A percentile compares a stretch with the other conserved stretches of the same genome.
Conservation (phyloP, 1,284 basidiomycete species). For the Bjerkandera adusta region DNA sequence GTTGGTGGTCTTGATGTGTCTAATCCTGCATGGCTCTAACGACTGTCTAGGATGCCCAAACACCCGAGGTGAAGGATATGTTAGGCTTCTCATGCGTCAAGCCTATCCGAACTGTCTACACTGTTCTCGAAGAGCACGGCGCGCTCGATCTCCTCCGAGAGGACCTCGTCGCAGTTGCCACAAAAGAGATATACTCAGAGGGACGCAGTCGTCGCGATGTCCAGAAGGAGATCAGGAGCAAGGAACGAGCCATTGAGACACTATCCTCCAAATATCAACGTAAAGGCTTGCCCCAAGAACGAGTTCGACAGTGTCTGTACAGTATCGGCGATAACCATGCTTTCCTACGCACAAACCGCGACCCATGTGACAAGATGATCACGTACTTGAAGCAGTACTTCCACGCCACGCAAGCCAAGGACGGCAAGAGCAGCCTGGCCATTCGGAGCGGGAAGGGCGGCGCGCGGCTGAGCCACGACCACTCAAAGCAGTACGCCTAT, state of each 20-base stretch:
- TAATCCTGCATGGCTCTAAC: slow-evolving; percentile 5
- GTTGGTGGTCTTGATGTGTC: slow-evolving; percentile 34
- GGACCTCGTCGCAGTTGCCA: slow-evolving; percentile 67
- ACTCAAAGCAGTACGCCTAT: slow-evolving; percentile 78
- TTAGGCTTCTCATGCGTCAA: slow-evolving; percentile 72
- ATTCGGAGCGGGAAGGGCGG: slow-evolving; percentile 77
- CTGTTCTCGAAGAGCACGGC: slow-evolving; percentile 58
- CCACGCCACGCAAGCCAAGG: slow-evolving; percentile 64
- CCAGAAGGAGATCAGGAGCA: slow-evolving; percentile 75
- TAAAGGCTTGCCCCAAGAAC: slow-evolving; percentile 55
- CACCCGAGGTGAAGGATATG: slow-evolving; percentile 71
- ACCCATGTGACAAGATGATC: slow-evolving; percentile 83
- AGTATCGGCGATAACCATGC: slow-evolving; percentile 85
- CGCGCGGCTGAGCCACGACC: slow-evolving; percentile 77
- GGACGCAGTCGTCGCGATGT: slow-evolving; percentile 68
- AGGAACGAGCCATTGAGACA: slow-evolving; percentile 77
- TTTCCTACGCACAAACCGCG: slow-evolving; percentile 77
- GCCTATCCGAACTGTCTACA: slow-evolving; percentile 72
- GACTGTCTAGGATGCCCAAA: slow-evolving; percentile 73
- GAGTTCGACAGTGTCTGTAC: slow-evolving; percentile 73
- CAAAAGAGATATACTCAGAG: slow-evolving; percentile 75
- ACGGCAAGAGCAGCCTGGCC: slow-evolving; percentile 61
- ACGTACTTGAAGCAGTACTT: slow-evolving; percentile 70
- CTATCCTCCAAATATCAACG: slow-evolving; percentile 62
- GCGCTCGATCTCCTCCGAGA: slow-evolving; percentile 69